Base-by-base conservation (phyloP, 2,329 filamentous ascomycete genomes). In the Aspergillus pseudoglaucus region DNA sequence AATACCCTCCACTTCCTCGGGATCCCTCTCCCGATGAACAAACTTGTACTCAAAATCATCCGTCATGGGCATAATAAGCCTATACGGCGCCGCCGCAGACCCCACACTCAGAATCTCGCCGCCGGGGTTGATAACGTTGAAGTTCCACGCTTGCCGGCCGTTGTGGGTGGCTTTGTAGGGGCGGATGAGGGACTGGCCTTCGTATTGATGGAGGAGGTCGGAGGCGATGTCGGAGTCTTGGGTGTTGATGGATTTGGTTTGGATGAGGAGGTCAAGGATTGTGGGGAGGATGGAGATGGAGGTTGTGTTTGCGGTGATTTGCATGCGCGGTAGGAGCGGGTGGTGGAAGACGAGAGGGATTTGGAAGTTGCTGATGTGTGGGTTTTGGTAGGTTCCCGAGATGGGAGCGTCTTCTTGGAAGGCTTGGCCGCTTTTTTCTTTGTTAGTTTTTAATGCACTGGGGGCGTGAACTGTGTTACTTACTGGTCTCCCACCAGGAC, bases 11-110 rank as follows among this genome's bases (percentile, higher is more conserved):
- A 57, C 30, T 49, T 72, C 70, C 25, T 63, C 49, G 1, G 69
- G 65, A 46, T 72, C 68, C 5, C 50, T 53, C 2, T 56, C 54
- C 5, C 63, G 53, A 27, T 71, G 56, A 1, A 65, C 67, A 54
- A 73, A 72, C 27, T 56, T 50, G 51, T 60, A 68, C 23, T 59
- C 55, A 6, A 75, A 86, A 45, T 88, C 87, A 64, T 94, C 88
- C 59, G 87, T 80, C 58, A 91, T 83, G 4, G 87, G 83, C 46
- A 96, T 83, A 12, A 60, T 56, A 84, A 90, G 51, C 79, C 76
- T 51, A 94, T 79, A 67, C 37, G 67, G 74, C 89, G 88, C 59
- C 83, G 83, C 89, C 84, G 96, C 54, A 73, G 77, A n/a, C 83
- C 83, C 67, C 88, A 84, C 56, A 76, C 74, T 53, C 76, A 78